Evolutionary conservation across 148 eudicot genomes (phyloP).

Genomic region (Camellia lanceoleosa): DNA sequence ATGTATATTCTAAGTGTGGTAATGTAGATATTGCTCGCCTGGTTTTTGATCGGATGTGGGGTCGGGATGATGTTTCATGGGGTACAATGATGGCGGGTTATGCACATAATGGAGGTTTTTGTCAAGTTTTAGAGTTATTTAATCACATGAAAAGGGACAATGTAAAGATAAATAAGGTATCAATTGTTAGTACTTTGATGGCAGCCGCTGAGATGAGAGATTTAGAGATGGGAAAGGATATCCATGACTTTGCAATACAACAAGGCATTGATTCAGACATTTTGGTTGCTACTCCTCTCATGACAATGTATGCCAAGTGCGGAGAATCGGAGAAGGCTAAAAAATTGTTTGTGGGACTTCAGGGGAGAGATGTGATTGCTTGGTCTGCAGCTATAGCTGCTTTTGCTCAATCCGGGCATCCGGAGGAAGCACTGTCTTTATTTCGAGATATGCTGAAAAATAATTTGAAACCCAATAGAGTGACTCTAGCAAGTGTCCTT

Average conservation of each 20-base stretch:
- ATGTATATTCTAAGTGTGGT: conserved; percentile 59
- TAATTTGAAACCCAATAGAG: conserved; percentile 47
- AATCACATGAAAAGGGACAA: conserved; percentile 42
- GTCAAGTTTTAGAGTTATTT: conserved; percentile 49
- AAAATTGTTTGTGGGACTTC: conserved; percentile 42
- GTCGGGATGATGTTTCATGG: conserved; percentile 62
- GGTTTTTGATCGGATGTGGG: conserved; percentile 48
- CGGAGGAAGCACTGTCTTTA: conserved; percentile 43
- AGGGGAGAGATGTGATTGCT: conserved; percentile 59
- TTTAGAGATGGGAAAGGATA: conserved; percentile 50
- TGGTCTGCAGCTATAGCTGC: conserved; percentile 74
- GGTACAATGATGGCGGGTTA: conserved; percentile 77
- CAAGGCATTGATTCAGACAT: conserved; percentile 44
- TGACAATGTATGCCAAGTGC: conserved; percentile 73
- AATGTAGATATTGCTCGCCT: conserved; percentile 28
- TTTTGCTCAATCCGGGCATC: conserved; percentile 53
- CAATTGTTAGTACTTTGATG: conserved; percentile 51
- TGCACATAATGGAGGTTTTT: conserved; percentile 43
- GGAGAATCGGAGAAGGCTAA: conserved; percentile 51
- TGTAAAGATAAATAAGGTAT: conserved; percentile 50
- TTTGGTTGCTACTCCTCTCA: conserved; percentile 57
- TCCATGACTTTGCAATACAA: conserved; percentile 45
- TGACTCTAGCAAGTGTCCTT: conserved; percentile 58
- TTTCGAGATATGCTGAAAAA: conserved; percentile 56
- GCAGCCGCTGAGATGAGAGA: conserved; percentile 66